Evolutionary conservation across 345 rosid genomes (phyloP), one percentile per base, ranked within the genome.

Genomic region (rapeseed (Brassica napus)): DNA sequence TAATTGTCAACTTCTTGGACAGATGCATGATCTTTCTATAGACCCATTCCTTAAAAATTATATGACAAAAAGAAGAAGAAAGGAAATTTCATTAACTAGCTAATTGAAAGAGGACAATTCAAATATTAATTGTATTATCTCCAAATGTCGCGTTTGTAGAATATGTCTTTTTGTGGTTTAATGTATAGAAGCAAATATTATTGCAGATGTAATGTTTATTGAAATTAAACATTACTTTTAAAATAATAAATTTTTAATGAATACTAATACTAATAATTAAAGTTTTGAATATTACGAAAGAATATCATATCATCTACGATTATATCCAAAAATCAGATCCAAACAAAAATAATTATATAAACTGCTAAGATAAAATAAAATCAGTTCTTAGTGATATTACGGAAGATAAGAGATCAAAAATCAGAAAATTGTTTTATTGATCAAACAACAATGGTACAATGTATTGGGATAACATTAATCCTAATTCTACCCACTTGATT

Each of bases 21-120:
- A 65, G 59, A 8, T 28, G 57, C 57, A 32, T 23, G 24, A 67
- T 49, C n/a, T 59, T 37, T 79, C 31, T 47, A n/a, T 73, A 30
- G 71, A 68, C 78, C 74, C 78, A 79, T 79, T 60, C 78, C 82
- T 73, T 55, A 18, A 14, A 44, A n/a, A 15, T 16, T 58, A 57
- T 28, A 31, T 72, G 37, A 66, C 68, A 30, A 58, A 65, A 42
- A 9, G 15, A 18, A 9, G 15, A 18, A 30, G 1, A 9, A 24
- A 32, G 61, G 69, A 68, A 60, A 34, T 32, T 66, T 18, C 69
- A 72, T 44, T 67, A 65, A 54, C 42, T 44, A 72, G 54, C 62
- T 42, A 32, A 39, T 10, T 39, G 10, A 39, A 72, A 32, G 64
- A 52, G 26, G 35, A 60, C 63, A 79, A 0, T 23, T 28, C 34